Conservation (phyloP, 345 rosid genomes). For the Pugionium cornutum region DNA sequence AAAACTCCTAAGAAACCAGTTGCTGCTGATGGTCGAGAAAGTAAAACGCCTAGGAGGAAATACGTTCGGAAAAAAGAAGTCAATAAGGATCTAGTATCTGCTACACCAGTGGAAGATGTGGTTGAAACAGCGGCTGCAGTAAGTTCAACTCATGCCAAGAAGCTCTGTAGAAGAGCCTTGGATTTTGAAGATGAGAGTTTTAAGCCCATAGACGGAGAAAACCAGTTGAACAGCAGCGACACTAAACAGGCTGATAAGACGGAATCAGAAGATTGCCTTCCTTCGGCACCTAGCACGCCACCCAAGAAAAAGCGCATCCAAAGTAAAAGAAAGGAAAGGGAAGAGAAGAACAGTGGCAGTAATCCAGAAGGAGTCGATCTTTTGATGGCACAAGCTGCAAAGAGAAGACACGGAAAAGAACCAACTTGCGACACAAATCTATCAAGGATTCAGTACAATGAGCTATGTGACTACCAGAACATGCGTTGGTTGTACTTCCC, state of each 20-base stretch:
- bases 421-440: conserved; percentile 40
- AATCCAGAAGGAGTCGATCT: conserved; percentile 10
- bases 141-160: conserved; percentile 39
- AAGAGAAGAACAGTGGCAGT: neutral
- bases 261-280: conserved; percentile 28
- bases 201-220: conserved; percentile 34
- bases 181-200: conserved; percentile 48
- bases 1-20: conserved; percentile 43
- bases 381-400: conserved; percentile 17
- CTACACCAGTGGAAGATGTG: conserved; percentile 39
- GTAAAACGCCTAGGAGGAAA: conserved; percentile 56
- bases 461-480: conserved; percentile 41
- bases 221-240: neutral
- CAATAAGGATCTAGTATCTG: conserved; percentile 30
- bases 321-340: conserved; percentile 19
- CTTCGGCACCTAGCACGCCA: conserved; percentile 43
- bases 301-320: conserved; percentile 37
- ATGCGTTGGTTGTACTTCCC: conserved; percentile 39
- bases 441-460: conserved; percentile 45
- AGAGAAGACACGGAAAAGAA: conserved; percentile 44
- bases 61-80: conserved; percentile 46
- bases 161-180: conserved; percentile 58
- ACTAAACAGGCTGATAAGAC: conserved; percentile 34
- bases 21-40: conserved; percentile 42
- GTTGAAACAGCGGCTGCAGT: conserved; percentile 41